A percentile compares a stretch with the other conserved stretches of the same genome.
Evolutionary conservation across 331 rosid species (phyloP).

Genomic region (Malus hybrid): DNA sequence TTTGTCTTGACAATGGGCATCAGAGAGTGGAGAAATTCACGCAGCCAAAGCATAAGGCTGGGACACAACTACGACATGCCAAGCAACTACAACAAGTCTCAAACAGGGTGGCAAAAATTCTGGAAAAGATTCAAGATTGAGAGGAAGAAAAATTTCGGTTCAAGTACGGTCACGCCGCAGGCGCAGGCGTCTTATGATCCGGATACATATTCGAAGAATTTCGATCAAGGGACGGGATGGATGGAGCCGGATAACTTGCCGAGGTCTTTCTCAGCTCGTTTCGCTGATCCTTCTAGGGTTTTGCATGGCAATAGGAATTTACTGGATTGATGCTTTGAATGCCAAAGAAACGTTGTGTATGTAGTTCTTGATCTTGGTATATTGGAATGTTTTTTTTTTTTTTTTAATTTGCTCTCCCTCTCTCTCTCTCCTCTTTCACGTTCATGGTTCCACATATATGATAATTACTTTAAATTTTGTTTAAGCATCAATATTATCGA

Average conservation of each 20-base stretch:
- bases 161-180: conserved; percentile 14
- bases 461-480: neutral
- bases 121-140: conserved; percentile 47
- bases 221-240: conserved; percentile 51
- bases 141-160: conserved; percentile 32
- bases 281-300: conserved; percentile 55
- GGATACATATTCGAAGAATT: conserved; percentile 53
- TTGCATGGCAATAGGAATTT: conserved; percentile 22
- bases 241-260: conserved; percentile 53
- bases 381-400: neutral
- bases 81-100: conserved; percentile 18
- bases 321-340: conserved; percentile 12
- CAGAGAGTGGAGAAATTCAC: conserved; percentile 33
- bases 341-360: neutral
- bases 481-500: neutral
- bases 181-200: conserved; percentile 33
- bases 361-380: neutral
- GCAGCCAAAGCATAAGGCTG: conserved; percentile 35
- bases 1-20: conserved; percentile 40
- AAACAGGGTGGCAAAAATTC: conserved; percentile 36
- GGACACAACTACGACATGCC: conserved; percentile 37
- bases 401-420: neutral
- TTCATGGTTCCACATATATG: neutral
- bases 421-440: neutral
- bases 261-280: conserved; percentile 79